phyloP scores from a whole-genome alignment of 495 filamentous ascomycete species.

The Choiromyces venosus region DNA sequence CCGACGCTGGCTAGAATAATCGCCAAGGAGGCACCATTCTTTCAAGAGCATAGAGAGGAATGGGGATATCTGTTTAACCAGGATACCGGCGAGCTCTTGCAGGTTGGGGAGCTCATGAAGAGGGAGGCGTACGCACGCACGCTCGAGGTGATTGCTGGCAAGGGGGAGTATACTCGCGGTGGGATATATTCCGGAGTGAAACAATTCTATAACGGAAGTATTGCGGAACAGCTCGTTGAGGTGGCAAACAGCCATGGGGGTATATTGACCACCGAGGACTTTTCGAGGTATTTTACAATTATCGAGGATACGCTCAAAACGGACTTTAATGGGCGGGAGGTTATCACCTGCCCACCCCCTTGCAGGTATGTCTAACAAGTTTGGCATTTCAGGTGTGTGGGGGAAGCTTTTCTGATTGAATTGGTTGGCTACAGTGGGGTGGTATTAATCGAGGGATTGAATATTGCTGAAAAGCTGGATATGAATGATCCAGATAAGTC shows the following conservation, averaged over 20 bases:
- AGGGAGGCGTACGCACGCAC: constrained; percentile 31
- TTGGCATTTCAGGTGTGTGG: neutral
- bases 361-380: constrained; percentile 28
- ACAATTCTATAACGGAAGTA: constrained; percentile 39
- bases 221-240: constrained; percentile 21
- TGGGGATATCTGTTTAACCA: constrained; percentile 35
- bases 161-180: neutral
- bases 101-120: constrained; percentile 32
- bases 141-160: constrained; percentile 27
- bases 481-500: constrained; percentile 31
- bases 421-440: constrained; percentile 20
- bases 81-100: constrained; percentile 27
- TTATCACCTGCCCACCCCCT: constrained; percentile 37
- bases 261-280: constrained; percentile 35
- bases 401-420: constrained; percentile 14
- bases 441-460: constrained; percentile 39
- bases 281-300: constrained; percentile 31
- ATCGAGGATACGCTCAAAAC: constrained; percentile 34
- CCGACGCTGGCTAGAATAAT: constrained; percentile 27
- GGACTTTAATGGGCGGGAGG: constrained; percentile 25
- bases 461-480: constrained; percentile 37
- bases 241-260: constrained; percentile 27
- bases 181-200: constrained; percentile 25
- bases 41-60: constrained; percentile 18
- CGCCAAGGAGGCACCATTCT: constrained; percentile 23